A percentile compares a stretch with the other conserved stretches of the same genome.
These are phyloP conservation scores for Suillus decipiens DNA, from an alignment of 768 basidiomycete species.

Conservation along the genomic window DNA sequence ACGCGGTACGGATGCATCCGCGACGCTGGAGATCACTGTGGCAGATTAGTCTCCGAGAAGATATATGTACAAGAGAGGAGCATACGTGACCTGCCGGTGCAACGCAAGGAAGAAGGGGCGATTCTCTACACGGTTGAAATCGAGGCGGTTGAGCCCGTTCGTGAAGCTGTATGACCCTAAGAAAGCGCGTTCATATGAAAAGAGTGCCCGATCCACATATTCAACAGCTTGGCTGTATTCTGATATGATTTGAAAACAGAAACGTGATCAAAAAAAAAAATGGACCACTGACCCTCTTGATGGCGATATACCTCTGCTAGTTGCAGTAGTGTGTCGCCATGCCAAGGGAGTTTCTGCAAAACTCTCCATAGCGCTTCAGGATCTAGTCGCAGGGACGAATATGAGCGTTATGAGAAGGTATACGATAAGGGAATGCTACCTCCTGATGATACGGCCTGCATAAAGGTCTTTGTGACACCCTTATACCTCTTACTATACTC, in stretches of 20 bases:
- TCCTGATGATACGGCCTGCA: constrained; percentile 78
- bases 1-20: constrained; percentile 86
- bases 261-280: neutral
- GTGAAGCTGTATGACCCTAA: constrained; percentile 86
- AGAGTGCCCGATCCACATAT: constrained; percentile 89
- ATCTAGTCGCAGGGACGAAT: constrained; percentile 42
- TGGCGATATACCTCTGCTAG: constrained; percentile 83
- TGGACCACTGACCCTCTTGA: constrained; percentile 68
- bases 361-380: constrained; percentile 79
- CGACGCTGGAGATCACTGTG: constrained; percentile 81
- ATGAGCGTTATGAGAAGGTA: constrained; percentile 2
- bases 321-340: constrained; percentile 89
- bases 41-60: constrained; percentile 2
- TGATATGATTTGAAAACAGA: constrained; percentile 28
- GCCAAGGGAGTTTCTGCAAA: constrained; percentile 81
- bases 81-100: constrained; percentile 80
- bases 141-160: constrained; percentile 77
- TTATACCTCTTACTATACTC: constrained; percentile 87
- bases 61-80: neutral
- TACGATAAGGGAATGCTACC: constrained; percentile 47
- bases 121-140: constrained; percentile 91
- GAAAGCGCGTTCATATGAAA: constrained; percentile 90
- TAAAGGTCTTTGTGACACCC: constrained; percentile 76
- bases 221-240: constrained; percentile 86
- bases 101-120: constrained; percentile 89